Conservation (phyloP, 371 early-diverging fungal genomes). For the Mycotypha africana region DNA sequence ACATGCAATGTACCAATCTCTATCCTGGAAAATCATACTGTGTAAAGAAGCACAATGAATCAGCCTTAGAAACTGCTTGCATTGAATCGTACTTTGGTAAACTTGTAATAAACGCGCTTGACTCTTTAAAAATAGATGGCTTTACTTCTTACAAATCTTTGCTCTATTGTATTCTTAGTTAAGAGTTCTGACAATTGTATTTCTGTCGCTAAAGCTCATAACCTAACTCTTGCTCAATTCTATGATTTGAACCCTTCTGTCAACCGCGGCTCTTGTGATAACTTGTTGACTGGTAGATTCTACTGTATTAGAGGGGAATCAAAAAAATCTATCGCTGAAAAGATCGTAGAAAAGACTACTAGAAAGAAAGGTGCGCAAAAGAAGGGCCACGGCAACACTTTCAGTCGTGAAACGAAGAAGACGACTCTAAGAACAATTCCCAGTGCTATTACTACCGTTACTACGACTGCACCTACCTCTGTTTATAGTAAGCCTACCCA, state of each 20-base stretch:
- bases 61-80: constrained; percentile 4
- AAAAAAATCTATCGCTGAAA: constrained; percentile 7
- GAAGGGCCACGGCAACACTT: too few relatives aligned
- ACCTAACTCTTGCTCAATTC: constrained; percentile 22
- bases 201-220: constrained; percentile 25
- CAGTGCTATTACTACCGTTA: constrained; percentile 3
- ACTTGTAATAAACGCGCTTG: too few relatives aligned
- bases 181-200: constrained; percentile 30
- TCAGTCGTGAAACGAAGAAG: neutral
- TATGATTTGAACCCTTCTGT: constrained; percentile 31
- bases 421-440: neutral
- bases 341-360: constrained; percentile 6
- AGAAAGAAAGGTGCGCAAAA: neutral
- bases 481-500: too few relatives aligned
- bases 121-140: too few relatives aligned
- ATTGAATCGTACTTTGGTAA: constrained; percentile 7
- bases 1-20: constrained; percentile 29
- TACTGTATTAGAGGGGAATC: constrained; percentile 29
- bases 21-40: constrained; percentile 38
- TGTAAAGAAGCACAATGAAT: constrained; percentile 12
- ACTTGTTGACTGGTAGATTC: constrained; percentile 30
- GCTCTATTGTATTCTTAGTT: constrained; percentile 9
- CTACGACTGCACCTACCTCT: too few relatives aligned
- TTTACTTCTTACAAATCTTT: too few relatives aligned
- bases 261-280: constrained; percentile 23